Evolutionary conservation across 116 monocot species (phyloP).

Genomic region (Thalassia testudinum): DNA sequence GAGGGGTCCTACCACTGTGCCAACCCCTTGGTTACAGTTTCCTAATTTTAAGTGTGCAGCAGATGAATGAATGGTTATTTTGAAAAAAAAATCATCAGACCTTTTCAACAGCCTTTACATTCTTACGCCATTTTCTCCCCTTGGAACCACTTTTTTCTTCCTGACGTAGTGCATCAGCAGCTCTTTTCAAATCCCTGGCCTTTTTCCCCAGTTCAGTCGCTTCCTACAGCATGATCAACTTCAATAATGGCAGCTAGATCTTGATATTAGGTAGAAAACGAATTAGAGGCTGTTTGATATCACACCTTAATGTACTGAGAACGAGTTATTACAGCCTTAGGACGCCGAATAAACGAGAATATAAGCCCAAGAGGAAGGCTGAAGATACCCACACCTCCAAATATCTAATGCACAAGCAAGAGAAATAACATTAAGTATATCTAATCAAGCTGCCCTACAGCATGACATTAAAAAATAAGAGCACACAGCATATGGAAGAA

Average conservation of each 20-base stretch:
- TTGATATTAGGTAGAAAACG: no score
- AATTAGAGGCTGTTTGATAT: background rate
- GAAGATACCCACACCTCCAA: constrained; percentile 97
- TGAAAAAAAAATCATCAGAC: no score
- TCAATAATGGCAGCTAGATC: background rate
- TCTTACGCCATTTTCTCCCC: constrained; percentile 95
- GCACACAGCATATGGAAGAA: no score
- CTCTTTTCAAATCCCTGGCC: constrained; percentile 88
- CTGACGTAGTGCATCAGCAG: constrained; percentile 77
- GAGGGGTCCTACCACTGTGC: no score
- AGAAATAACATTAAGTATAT: no score
- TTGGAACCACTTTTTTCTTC: constrained; percentile 83
- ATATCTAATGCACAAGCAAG: constrained; percentile 36
- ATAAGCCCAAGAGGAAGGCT: constrained; percentile 84
- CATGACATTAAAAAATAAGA: no score
- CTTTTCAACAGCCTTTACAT: constrained; percentile 95
- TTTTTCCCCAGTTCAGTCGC: constrained; percentile 97
- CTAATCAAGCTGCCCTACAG: no score
- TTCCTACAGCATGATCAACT: constrained; percentile 18
- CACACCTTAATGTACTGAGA: constrained; percentile 97
- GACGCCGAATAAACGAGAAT: constrained; percentile 74
- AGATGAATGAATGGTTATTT: no score
- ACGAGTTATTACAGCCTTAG: constrained; percentile 95
- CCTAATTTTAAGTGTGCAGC: no score
- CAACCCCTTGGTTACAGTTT: no score